Conservation (phyloP, 176 grass and related monocot species). For the Oryza glumipatula region DNA sequence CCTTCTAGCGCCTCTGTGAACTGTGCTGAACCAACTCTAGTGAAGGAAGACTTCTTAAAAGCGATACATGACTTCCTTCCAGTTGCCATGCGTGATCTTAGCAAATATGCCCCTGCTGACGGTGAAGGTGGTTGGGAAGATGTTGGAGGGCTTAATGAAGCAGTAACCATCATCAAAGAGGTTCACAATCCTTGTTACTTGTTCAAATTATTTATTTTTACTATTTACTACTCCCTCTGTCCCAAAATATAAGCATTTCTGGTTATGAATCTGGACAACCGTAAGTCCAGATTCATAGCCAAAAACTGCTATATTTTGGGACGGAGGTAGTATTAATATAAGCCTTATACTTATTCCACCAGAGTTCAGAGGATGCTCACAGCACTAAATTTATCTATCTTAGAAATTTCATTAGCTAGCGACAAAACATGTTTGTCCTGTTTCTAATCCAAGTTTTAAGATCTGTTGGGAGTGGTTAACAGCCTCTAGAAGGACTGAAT, state of each 20-base stretch:
- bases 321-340: background rate
- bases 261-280: no score
- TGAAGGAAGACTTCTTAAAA: constrained; percentile 80
- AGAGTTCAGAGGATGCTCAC: background rate
- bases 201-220: constrained; percentile 27
- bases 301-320: no score
- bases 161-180: constrained; percentile 87
- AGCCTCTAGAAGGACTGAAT: constrained; percentile 8
- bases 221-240: background rate
- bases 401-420: background rate
- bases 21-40: constrained; percentile 46
- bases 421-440: background rate
- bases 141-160: constrained; percentile 89
- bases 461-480: background rate
- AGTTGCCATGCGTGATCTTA: constrained; percentile 92
- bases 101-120: constrained; percentile 77
- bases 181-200: constrained; percentile 41
- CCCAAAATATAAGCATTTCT: no score
- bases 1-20: constrained; percentile 35
- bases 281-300: no score
- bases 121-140: constrained; percentile 80
- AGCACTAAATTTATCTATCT: constrained; percentile 17
- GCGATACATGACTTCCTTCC: constrained; percentile 92
- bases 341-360: background rate
- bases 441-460: constrained; percentile 18